Percentiles rank a stretch among this genome's conserved stretches.
phyloP scores from a whole-genome alignment of 345 rosid species.

The Camelina sativa region DNA sequence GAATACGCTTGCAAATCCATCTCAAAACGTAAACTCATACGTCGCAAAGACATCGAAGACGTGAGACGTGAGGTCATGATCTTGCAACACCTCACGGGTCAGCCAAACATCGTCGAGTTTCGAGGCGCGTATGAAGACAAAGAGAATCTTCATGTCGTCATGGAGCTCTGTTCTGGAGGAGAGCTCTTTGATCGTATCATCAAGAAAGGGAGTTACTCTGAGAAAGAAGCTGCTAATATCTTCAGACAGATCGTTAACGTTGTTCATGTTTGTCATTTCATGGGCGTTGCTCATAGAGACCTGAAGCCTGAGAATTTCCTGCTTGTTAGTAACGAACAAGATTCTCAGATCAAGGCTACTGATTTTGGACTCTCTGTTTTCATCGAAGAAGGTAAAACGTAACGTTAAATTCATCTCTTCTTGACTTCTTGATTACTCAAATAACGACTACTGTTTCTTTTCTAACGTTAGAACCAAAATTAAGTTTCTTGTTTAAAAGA shows the following conservation, averaged over 20 bases:
- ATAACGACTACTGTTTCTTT: not conserved
- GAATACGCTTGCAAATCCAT: slow-evolving; percentile 88
- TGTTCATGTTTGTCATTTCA: slow-evolving; percentile 88
- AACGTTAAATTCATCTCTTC: not conserved
- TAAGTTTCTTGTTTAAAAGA: slow-evolving; percentile 17
- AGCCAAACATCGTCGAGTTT: slow-evolving; percentile 88
- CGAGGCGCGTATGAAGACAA: slow-evolving; percentile 79
- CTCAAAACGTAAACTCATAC: slow-evolving; percentile 62
- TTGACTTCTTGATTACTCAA: not conserved
- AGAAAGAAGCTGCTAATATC: slow-evolving; percentile 76
- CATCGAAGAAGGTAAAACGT: slow-evolving; percentile 77
- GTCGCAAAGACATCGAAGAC: slow-evolving; percentile 59
- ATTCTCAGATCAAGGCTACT: slow-evolving; percentile 70
- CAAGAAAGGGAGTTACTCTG: slow-evolving; percentile 73
- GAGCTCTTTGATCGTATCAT: slow-evolving; percentile 91
- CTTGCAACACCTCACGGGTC: slow-evolving; percentile 81
- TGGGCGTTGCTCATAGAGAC: slow-evolving; percentile 94
- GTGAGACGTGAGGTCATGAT: slow-evolving; percentile 78
- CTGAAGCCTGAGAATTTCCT: slow-evolving; percentile 97
- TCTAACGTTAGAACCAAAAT: not conserved
- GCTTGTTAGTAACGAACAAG: slow-evolving; percentile 55
- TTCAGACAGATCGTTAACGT: slow-evolving; percentile 80
- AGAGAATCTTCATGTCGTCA: slow-evolving; percentile 67
- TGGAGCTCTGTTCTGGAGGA: slow-evolving; percentile 97
- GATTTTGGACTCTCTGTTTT: slow-evolving; percentile 92